Evolutionary conservation across 2,329 filamentous ascomycete genomes (phyloP), one percentile per base, ranked within the genome.

Genomic region (Colletotrichum sp.): DNA sequence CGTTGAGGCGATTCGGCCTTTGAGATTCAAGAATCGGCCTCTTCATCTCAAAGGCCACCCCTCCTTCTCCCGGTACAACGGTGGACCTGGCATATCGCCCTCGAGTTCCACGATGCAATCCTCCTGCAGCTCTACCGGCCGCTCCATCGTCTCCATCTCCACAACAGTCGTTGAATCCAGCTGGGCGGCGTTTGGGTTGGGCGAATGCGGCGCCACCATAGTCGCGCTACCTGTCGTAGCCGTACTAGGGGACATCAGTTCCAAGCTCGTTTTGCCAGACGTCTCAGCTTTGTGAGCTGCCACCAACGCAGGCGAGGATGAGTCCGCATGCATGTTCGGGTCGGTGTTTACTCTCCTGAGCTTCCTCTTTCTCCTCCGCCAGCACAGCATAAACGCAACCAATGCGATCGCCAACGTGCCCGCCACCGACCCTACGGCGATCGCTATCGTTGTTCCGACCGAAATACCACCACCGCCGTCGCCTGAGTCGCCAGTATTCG

Each of bases 41-140:
- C 28, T 3, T 34, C n/a, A 77, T 34, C 74, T 57, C 10, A 76
- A 65, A 5, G 64, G 64, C 70, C 70, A 76, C 6, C 74, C 74
- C 34, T 76, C 70, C 34, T 76, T 76, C 34, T 76, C 74, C n/a
- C 74, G 70, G 7, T 76, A 76, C 28, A 76, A 12, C 18, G 74
- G 74, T 49, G 74, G 74, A 9, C 74, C 74, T 15, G 74, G 74
- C 74, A 76, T 76, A 6, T 76, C 74, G 34, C 74, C 74, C 34
- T 76, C 74, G 13, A 76, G 71, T 60, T 76, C 74, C 15, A 69
- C 60, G 16, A 76, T 49, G 2, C 32, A 72, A 30, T 75, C 59
- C 2, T 76, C 74, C 9, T 71, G 70, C 44, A 76, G 59, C 59
- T 76, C 74, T 55, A 73, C 70, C 44, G 74, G 74, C 63, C 74